Evolutionary conservation across 140 eudicot genomes (phyloP).

Genomic region (Cichorium intybus): DNA sequence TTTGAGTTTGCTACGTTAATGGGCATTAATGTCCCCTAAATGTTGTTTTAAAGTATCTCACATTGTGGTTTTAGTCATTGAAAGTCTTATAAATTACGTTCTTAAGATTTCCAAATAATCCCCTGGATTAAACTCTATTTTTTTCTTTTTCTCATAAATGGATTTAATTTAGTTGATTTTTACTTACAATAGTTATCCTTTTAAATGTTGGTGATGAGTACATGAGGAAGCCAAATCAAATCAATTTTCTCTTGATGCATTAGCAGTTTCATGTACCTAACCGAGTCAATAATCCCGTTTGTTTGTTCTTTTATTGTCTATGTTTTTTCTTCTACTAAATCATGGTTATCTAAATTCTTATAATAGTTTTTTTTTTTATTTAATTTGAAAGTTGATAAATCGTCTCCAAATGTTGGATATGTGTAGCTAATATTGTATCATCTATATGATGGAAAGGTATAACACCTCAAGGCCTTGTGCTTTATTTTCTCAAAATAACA

Average conservation of each 20-base stretch:
- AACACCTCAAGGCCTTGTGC: not conserved
- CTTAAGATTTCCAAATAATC: no score
- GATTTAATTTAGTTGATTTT: no score
- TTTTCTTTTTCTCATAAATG: not conserved
- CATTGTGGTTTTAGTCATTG: no score
- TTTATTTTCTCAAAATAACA: no score
- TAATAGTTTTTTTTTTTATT: conserved; percentile 9
- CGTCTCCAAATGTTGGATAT: conserved; percentile 82
- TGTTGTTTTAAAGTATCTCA: no score
- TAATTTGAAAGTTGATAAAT: conserved; percentile 72
- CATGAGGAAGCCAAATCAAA: conserved; percentile 92
- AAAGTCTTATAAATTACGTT: no score
- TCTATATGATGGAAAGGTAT: conserved; percentile 94
- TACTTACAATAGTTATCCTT: no score
- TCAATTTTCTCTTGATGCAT: conserved; percentile 94
- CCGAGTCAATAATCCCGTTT: conserved; percentile 89
- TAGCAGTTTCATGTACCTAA: conserved; percentile 91
- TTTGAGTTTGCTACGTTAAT: no score
- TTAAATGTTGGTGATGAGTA: no score
- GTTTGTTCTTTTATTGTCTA: conserved; percentile 24
- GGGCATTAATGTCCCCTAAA: no score
- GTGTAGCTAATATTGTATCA: conserved; percentile 93
- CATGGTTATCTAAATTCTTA: conserved; percentile 12
- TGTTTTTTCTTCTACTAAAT: conserved; percentile 13
- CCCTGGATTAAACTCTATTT: no score